Evolutionary conservation across 1,284 basidiomycete species (phyloP), one percentile per base, ranked within the genome.

Genomic region (Malassezia equina): DNA sequence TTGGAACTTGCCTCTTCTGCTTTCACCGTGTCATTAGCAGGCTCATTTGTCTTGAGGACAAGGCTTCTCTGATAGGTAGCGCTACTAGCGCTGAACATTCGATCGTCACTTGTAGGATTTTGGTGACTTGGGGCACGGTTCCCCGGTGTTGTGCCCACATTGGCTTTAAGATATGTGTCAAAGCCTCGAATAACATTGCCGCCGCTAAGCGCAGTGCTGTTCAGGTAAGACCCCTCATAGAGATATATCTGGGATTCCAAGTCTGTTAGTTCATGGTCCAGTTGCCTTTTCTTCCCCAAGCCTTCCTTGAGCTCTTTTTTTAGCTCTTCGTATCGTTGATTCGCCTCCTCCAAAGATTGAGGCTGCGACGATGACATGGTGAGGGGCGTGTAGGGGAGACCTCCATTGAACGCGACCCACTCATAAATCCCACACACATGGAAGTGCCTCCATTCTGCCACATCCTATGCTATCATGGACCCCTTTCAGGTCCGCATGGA

Each of bases 131-230:
- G 8, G 4, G 25, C 43, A 12, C 48, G 48, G 11, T 25, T 28
- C 7, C 19, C 39, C 32, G 46, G 32, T 17, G 32, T 29, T 17
- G 29, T 40, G 27, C 34, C 41, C 11, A 29, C 25, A 21, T 32
- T 48, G 19, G 63, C 59, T 45, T 73, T 73, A 15, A 73, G 62
- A 36, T 70, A 73, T 9, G 59, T 47, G 45, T 73, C 71, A 40
- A 72, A 73, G 1, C 71, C 71, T 45, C 71, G 71, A 28, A 72
- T 66, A n/a, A 73, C 70, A 46, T 73, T 73, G 7, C 71, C 71
- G n/a, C 71, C 71, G 13, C 67, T 69, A 0, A 64, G 47, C 3
- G 69, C 55, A 2, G 71, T 73, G 25, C 58, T 60, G 47, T 62
- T 55, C 21, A 73, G 64, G 31, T 73, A 73, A 11, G 69, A 70